Percentiles rank a stretch among this genome's conserved stretches.
phyloP scores from a whole-genome alignment of 2,329 filamentous ascomycete species.

The Verticillium nonalfalfae region DNA sequence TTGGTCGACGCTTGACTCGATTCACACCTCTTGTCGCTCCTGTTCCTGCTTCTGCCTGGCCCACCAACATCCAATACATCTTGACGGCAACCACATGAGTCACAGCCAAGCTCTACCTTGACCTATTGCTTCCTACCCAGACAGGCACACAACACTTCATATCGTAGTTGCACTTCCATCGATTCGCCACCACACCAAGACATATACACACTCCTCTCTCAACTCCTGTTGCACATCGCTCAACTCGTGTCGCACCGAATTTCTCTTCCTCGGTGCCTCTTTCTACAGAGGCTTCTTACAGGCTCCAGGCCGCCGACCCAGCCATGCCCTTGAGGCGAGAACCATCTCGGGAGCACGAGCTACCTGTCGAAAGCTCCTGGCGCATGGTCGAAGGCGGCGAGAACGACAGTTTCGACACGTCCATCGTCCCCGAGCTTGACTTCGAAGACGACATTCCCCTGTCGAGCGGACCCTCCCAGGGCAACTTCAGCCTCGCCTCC shows the following conservation, averaged over 20 bases:
- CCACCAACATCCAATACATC: background rate
- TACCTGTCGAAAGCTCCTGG: constrained; percentile 50
- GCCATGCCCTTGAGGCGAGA: constrained; percentile 7
- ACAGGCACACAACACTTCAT: no score
- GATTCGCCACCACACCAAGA: no score
- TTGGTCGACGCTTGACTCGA: background rate
- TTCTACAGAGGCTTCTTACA: no score
- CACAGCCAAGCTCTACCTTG: background rate
- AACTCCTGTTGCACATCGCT: no score
- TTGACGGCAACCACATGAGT: background rate
- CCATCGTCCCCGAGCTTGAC: constrained; percentile 38
- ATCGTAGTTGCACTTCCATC: no score
- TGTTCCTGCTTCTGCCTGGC: background rate
- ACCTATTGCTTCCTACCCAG: background rate
- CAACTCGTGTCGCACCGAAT: no score
- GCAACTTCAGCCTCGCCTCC: constrained; percentile 35
- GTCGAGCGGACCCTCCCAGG: constrained; percentile 37
- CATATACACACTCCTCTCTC: no score
- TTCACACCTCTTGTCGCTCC: background rate
- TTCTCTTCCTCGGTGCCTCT: no score
- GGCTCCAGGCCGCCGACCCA: background rate
- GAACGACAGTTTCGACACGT: constrained; percentile 54
- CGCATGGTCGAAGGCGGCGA: constrained; percentile 54
- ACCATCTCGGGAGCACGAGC: constrained; percentile 14
- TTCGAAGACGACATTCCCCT: constrained; percentile 31